Base-by-base conservation (phyloP, 1,139 yeast species). In the Meyerozyma athensensis region DNA sequence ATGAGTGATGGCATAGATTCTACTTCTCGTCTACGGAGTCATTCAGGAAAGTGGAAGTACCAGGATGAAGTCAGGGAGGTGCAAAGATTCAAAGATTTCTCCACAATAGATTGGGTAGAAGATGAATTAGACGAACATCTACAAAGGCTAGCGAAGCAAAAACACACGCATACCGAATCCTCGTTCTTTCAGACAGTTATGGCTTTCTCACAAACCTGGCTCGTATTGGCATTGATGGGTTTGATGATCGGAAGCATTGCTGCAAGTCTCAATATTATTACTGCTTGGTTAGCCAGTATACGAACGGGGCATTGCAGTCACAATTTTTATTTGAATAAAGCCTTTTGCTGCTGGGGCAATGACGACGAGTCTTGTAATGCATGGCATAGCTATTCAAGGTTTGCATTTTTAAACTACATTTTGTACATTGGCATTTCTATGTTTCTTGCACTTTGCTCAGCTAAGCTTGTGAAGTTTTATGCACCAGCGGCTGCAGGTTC, bases 401-500 rank as follows among this genome's bases (percentile, higher is more conserved):
- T 59, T 41, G 59, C 57, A 0, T 39, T 71, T 0, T 12, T 74
- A 9, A 77, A 79, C 39, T 90, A 86, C 53, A 1, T 78, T 2
- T 52, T 77, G 1, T 90, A 80, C 54, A 69, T 87, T 2, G 9
- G 63, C 0, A 61, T 83, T 2, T 84, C 95, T 4, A 58, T 82
- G 1, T 16, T 65, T 0, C 79, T 90, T 53, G 84, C 94, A 1
- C 61, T 69, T 8, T 49, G 72, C 7, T 80, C 96, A 2, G 87
- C 94, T 0, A 58, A 70, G 10, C 56, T 87, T 33, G 96, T 94
- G 34, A 71, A 77, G 48, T 58, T 61, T 16, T 81, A 77, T 51
- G 92, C 96, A 1, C 96, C 96, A 0, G 73, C 81, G 40, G 98
- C 98, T 1, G 95, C 98, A 1, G 98, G 98, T 0, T 86, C 96